Percentiles rank a stretch among this genome's conserved stretches.
phyloP scores from a whole-genome alignment of 75 land plant genomes.

The Chamaecyparis obtusa region DNA sequence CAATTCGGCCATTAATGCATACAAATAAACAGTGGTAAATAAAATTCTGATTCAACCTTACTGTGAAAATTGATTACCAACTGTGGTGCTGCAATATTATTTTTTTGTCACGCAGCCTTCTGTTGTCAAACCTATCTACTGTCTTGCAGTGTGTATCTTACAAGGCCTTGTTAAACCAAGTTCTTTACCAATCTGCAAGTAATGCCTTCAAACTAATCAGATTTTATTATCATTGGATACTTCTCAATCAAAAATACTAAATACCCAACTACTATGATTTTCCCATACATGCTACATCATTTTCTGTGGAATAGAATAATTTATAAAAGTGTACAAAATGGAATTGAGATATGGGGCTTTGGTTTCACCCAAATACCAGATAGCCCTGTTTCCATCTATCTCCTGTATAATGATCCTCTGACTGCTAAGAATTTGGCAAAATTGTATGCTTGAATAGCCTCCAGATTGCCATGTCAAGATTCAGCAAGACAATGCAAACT shows the following conservation, averaged over 20 bases:
- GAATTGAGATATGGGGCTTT: background rate
- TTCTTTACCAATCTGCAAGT: background rate
- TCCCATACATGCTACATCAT: background rate
- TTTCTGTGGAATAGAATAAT: background rate
- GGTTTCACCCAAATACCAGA: background rate
- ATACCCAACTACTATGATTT: background rate
- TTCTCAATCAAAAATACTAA: background rate
- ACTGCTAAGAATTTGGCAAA: constrained; percentile 1
- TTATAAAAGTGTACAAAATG: background rate
- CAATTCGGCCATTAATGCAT: background rate
- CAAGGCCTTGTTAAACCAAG: background rate
- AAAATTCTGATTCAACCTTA: background rate
- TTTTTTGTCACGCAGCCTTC: background rate
- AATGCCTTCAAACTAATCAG: background rate
- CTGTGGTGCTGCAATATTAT: background rate
- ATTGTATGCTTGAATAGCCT: constrained; percentile 5
- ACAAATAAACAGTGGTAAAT: background rate
- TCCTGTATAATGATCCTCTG: background rate
- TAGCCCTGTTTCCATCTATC: background rate
- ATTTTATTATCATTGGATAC: background rate
- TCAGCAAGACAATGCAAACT: background rate
- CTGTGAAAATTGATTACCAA: background rate
- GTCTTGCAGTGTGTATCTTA: background rate
- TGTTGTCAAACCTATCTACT: background rate
- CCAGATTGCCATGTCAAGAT: background rate